Conservation (phyloP, 345 rosid species). For the Xanthoceras sorbifolium region DNA sequence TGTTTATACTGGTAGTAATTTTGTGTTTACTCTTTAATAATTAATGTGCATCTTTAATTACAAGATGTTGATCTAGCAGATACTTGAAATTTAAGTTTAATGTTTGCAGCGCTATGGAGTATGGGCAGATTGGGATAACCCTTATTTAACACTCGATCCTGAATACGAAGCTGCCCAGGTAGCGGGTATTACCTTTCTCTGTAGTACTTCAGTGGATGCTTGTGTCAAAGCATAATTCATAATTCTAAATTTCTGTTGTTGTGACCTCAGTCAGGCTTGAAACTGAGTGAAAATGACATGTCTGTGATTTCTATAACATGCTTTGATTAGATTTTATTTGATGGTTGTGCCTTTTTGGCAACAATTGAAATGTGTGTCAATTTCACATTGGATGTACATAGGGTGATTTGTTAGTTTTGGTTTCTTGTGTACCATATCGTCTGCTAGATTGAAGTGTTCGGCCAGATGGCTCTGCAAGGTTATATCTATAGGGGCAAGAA, state of each 20-base stretch:
- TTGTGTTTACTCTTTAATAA: background rate
- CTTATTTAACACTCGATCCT: constrained; percentile 92
- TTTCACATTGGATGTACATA: background rate
- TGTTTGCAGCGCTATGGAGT: constrained; percentile 86
- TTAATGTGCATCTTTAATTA: background rate
- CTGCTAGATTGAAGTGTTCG: constrained; percentile 88
- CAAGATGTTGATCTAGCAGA: background rate
- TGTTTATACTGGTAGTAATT: constrained; percentile 5
- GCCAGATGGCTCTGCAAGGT: constrained; percentile 86
- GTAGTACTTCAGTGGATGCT: constrained; percentile 10
- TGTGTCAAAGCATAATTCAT: background rate
- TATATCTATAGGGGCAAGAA: constrained; percentile 91
- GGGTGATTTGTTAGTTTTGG: background rate
- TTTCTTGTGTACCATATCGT: constrained; percentile 24
- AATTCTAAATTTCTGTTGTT: background rate
- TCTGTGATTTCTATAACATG: background rate
- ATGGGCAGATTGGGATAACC: constrained; percentile 92
- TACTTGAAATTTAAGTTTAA: constrained; percentile 12
- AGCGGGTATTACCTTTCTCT: constrained; percentile 34
- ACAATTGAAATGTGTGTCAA: background rate
- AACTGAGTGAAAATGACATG: background rate
- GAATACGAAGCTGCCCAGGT: constrained; percentile 98
- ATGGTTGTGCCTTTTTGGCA: background rate
- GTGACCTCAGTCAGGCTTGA: constrained; percentile 1
- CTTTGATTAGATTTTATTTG: background rate